phyloP scores from a whole-genome alignment of 208 protist genomes.

The Borovskyia barvae region DNA sequence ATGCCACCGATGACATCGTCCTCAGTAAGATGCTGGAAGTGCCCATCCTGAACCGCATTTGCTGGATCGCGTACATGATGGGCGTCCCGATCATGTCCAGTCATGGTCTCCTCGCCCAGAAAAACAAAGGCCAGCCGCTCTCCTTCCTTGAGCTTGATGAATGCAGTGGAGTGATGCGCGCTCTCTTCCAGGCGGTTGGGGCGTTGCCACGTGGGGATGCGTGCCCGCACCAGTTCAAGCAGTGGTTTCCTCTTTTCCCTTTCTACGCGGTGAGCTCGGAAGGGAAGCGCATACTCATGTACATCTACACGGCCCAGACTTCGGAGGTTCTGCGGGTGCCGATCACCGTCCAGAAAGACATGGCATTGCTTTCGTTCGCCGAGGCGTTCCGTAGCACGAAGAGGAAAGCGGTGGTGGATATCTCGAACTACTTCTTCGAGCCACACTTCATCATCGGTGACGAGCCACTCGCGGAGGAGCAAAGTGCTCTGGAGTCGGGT shows the following conservation, averaged over 20 bases:
- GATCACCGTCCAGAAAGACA: conserved; percentile 37
- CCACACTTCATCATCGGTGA: conserved; percentile 25
- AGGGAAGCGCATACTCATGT: conserved; percentile 52
- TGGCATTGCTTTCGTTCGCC: conserved; percentile 34
- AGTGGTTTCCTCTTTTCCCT: conserved; percentile 62
- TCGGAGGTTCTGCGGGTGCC: conserved; percentile 27
- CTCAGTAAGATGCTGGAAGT: conserved; percentile 48
- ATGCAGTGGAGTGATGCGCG: conserved; percentile 41
- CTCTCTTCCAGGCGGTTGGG: conserved; percentile 58
- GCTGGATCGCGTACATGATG: conserved; percentile 54
- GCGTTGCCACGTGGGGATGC: conserved; percentile 39
- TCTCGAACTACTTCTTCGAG: conserved; percentile 41
- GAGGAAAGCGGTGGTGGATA: conserved; percentile 12
- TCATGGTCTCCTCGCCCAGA: conserved; percentile 14
- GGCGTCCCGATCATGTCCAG: conserved; percentile 49
- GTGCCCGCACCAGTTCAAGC: conserved; percentile 38
- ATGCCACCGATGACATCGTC: conserved; percentile 43
- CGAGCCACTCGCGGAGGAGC: not conserved
- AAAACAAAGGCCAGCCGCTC: conserved; percentile 25
- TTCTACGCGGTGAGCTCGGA: conserved; percentile 61
- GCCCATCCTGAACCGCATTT: conserved; percentile 46
- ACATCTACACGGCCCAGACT: conserved; percentile 40
- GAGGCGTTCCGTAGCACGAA: conserved; percentile 13
- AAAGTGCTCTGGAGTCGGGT: not conserved
- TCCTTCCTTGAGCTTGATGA: conserved; percentile 43